These are phyloP conservation scores for Chromosphaera perkinsii DNA, from an alignment of 208 protist genomes.

Conservation along the genomic window DNA sequence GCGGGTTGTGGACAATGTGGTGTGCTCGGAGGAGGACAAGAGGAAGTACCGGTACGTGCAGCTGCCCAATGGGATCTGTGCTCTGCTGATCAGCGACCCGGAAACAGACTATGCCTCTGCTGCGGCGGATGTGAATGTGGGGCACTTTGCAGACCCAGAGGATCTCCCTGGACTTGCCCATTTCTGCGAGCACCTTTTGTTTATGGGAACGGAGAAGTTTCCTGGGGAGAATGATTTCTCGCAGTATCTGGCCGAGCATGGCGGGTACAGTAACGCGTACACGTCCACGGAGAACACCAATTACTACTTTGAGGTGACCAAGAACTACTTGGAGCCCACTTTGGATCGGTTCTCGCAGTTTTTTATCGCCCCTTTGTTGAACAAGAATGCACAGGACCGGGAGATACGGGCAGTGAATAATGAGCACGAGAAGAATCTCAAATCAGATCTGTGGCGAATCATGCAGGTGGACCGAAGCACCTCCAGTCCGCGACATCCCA, in stretches of 20 bases:
- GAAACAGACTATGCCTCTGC: slow-evolving; percentile 10
- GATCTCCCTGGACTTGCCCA: slow-evolving; percentile 66
- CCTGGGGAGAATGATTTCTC: slow-evolving; percentile 52
- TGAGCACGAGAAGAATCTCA: slow-evolving; percentile 42
- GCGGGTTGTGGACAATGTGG: too few relatives aligned
- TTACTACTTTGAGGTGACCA: slow-evolving; percentile 52
- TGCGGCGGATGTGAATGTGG: slow-evolving; percentile 5
- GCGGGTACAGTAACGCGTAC: slow-evolving; percentile 55
- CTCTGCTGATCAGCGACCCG: slow-evolving; percentile 8
- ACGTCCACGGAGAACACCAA: slow-evolving; percentile 43
- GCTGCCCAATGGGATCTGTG: not conserved
- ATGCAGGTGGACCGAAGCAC: slow-evolving; percentile 20
- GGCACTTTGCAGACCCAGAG: slow-evolving; percentile 48
- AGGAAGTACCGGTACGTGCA: too few relatives aligned
- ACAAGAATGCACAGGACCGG: slow-evolving; percentile 21
- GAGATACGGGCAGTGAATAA: slow-evolving; percentile 56
- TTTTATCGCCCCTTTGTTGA: slow-evolving; percentile 53
- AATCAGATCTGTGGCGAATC: slow-evolving; percentile 14
- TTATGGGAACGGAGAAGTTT: slow-evolving; percentile 57
- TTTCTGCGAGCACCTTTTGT: slow-evolving; percentile 66
- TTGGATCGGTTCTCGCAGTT: slow-evolving; percentile 45
- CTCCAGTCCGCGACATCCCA: slow-evolving; percentile 62
- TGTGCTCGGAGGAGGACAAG: too few relatives aligned
- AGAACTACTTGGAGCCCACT: slow-evolving; percentile 23
- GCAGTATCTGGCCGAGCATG: slow-evolving; percentile 37